Percentiles rank a stretch among this genome's conserved stretches.
Evolutionary conservation across 257 asterid species (phyloP).

Genomic region (Primulina tabacum): DNA sequence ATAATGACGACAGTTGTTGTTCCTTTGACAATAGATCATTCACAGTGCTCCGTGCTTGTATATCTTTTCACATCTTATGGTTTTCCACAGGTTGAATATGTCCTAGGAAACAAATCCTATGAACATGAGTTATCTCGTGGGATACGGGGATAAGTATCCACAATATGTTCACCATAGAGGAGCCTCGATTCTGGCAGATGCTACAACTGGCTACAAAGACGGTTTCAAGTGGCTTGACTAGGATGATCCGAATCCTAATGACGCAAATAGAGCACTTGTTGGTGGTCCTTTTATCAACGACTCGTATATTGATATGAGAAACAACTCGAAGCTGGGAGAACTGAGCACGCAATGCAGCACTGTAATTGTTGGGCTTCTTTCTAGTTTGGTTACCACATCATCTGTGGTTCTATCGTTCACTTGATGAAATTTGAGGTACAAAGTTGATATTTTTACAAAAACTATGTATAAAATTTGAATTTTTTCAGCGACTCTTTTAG

Average conservation of each 20-base stretch:
- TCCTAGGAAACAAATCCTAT: slow-evolving; percentile 69
- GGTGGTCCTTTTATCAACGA: slow-evolving; percentile 90
- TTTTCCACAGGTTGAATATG: slow-evolving; percentile 58
- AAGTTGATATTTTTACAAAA: neutral
- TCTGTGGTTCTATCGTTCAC: slow-evolving; percentile 54
- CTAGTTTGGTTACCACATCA: slow-evolving; percentile 66
- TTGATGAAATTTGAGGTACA: slow-evolving; percentile 8
- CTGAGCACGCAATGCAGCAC: slow-evolving; percentile 85
- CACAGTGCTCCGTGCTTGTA: neutral
- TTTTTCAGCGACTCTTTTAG: neutral
- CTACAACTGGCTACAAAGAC: slow-evolving; percentile 59
- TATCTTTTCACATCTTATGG: neutral
- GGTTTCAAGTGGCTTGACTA: slow-evolving; percentile 84
- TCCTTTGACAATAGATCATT: neutral
- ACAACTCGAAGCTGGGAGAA: slow-evolving; percentile 84
- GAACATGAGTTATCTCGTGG: slow-evolving; percentile 80
- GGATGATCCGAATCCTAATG: slow-evolving; percentile 61
- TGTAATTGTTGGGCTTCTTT: slow-evolving; percentile 70
- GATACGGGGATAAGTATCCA: slow-evolving; percentile 76
- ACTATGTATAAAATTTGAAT: neutral
- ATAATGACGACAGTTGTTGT: no score
- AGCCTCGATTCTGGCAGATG: slow-evolving; percentile 71
- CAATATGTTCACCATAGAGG: slow-evolving; percentile 88
- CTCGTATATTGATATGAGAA: slow-evolving; percentile 61
- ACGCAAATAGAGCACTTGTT: slow-evolving; percentile 77